A percentile compares a stretch with the other conserved stretches of the same genome.
phyloP scores from a whole-genome alignment of 164 flowering plant genomes.

The Saururus chinensis region DNA sequence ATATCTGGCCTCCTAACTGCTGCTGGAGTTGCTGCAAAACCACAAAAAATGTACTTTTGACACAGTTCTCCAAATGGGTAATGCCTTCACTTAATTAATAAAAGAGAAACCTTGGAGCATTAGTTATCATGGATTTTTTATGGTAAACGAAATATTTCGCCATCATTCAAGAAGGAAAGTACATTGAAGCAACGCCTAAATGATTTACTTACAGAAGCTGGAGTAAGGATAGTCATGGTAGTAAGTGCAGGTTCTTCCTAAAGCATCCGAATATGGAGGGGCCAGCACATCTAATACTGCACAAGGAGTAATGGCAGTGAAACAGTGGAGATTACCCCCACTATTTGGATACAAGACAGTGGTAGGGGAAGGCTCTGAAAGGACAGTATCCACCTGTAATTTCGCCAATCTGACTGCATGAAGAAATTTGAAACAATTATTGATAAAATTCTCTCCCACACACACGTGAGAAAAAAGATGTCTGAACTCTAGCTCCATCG shows the following conservation, averaged over 20 bases:
- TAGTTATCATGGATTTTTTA: too few relatives aligned
- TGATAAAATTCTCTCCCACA: too few relatives aligned
- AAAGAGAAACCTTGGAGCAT: neutral
- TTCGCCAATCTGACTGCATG: slow-evolving; percentile 78
- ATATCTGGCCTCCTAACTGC: slow-evolving; percentile 17
- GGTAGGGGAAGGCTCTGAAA: slow-evolving; percentile 56
- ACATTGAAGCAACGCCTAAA: neutral
- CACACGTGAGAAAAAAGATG: too few relatives aligned
- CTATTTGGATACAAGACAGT: slow-evolving; percentile 62
- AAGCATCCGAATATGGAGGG: slow-evolving; percentile 73
- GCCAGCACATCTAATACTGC: slow-evolving; percentile 87
- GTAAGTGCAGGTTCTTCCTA: slow-evolving; percentile 81
- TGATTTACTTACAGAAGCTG: slow-evolving; percentile 41
- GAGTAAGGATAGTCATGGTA: slow-evolving; percentile 76
- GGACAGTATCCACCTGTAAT: slow-evolving; percentile 54
- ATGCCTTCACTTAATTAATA: neutral
- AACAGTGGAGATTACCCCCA: slow-evolving; percentile 90
- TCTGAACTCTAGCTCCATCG: too few relatives aligned
- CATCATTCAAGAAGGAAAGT: neutral
- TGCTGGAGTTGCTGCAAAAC: slow-evolving; percentile 22
- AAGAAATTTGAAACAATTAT: neutral
- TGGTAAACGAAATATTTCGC: neutral
- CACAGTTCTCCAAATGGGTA: neutral
- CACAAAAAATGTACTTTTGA: too few relatives aligned
- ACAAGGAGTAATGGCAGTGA: slow-evolving; percentile 86